Evolutionary conservation across 306 rosid species (phyloP).

Genomic region (Cotoneaster glaucophyllus): DNA sequence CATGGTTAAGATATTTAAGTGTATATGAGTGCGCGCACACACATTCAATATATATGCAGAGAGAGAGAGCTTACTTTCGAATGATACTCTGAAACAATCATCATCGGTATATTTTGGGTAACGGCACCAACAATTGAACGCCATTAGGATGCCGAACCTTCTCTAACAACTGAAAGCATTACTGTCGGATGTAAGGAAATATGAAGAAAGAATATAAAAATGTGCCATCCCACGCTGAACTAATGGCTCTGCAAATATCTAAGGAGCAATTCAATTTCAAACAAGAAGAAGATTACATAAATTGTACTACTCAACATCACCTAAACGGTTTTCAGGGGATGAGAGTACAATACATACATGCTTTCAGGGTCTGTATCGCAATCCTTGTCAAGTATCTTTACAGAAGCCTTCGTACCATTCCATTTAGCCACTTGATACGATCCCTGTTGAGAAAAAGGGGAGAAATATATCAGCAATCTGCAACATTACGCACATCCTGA

Average conservation of each 20-base stretch:
- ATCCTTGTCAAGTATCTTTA: conserved; percentile 89
- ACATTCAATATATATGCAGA: too few species aligned
- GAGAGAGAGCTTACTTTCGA: conserved; percentile 55
- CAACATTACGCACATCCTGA: conserved; percentile 1
- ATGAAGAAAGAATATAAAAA: background rate
- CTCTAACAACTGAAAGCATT: conserved; percentile 80
- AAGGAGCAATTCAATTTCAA: background rate
- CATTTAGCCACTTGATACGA: conserved; percentile 94
- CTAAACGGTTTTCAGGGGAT: background rate
- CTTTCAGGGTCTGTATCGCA: conserved; percentile 70
- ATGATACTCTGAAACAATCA: conserved; percentile 91
- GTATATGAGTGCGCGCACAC: background rate
- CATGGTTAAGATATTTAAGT: conserved; percentile 9
- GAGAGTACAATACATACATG: conserved; percentile 55
- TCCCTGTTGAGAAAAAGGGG: conserved; percentile 47
- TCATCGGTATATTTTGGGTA: conserved; percentile 96
- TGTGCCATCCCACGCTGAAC: background rate
- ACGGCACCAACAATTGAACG: conserved; percentile 97
- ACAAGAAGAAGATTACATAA: background rate
- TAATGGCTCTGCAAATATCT: background rate
- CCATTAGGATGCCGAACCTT: conserved; percentile 96
- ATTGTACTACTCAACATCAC: background rate
- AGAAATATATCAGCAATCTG: conserved; percentile 10
- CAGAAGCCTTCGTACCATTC: conserved; percentile 96
- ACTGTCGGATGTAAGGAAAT: conserved; percentile 35